Conservation (phyloP, 2,329 filamentous ascomycete species). For the Phaeosphaeriaceae sp. region DNA sequence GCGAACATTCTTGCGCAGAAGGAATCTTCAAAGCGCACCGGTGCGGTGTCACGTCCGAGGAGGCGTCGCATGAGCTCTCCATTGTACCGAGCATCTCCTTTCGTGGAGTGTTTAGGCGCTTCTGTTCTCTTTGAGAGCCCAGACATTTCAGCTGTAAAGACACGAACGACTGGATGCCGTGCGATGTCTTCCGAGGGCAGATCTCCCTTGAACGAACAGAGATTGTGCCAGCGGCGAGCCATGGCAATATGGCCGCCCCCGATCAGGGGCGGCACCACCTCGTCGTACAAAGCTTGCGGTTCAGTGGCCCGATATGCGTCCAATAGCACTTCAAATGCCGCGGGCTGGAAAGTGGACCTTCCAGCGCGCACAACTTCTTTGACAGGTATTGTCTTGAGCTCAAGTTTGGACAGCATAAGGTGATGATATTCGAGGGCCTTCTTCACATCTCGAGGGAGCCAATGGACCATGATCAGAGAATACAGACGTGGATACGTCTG, state of each 20-base stretch:
- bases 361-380: constrained; percentile 21
- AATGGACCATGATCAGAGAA: constrained; percentile 51
- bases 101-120: constrained; percentile 10
- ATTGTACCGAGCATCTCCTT: constrained; percentile 26
- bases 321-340: constrained; percentile 36
- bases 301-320: constrained; percentile 49
- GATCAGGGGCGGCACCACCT: constrained; percentile 46
- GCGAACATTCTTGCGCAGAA: constrained; percentile 85
- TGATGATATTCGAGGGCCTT: constrained; percentile 35
- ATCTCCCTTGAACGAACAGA: constrained; percentile 48
- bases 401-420: constrained; percentile 30
- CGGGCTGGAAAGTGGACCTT: constrained; percentile 11
- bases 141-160: constrained; percentile 36
- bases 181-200: constrained; percentile 44
- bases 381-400: constrained; percentile 34
- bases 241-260: constrained; percentile 26
- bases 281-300: constrained; percentile 51
- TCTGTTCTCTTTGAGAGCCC: constrained; percentile 8
- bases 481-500: constrained; percentile 51
- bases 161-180: constrained; percentile 34
- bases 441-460: constrained; percentile 31
- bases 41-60: constrained; percentile 51
- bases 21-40: constrained; percentile 62
- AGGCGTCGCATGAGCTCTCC: constrained; percentile 43
- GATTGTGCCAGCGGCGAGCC: constrained; percentile 50